Evolutionary conservation across 148 eudicot species (phyloP), one percentile per base, ranked within the genome.

Genomic region (Chenopodium quinoa): DNA sequence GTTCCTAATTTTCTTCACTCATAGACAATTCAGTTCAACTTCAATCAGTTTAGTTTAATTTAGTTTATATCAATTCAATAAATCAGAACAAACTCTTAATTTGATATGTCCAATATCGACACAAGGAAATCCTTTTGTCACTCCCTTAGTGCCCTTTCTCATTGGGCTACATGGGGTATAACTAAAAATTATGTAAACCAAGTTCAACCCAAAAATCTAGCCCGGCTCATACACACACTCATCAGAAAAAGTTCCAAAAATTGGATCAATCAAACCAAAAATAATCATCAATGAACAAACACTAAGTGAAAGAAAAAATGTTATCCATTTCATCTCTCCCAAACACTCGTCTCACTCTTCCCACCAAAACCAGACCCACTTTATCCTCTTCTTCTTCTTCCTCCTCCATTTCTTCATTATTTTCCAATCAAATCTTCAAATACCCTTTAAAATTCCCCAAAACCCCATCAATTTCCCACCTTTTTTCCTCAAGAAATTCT

Each of bases 321-420:
- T 78, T 85, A 85, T 85, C 87, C 89, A 78, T 71, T 80, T 78
- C 64, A 37, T 79, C 86, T 23, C 63, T 72, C 79, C 82, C 73
- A 73, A 84, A 77, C 71, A 20, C 83, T 79, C 62, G 62, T 56
- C 17, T 56, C 62, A 12, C 22, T 56, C 22, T 56, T 22, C 54
- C 9, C 80, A 37, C 29, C 44, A 25, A 73, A 40, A 50, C 62
- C 62, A 83, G 32, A 74, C 13, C 29, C 72, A 73, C 73, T 31
- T 62, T 17, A 46, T 23, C 23, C 75, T n/a, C 7, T 7, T 9
- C 82, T 81, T 77, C 75, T 52, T 72, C 82, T 81, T 77, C 75
- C 31, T 72, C 87, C 1, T 22, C 27, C 7, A 74, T 79, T 75
- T 76, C 83, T 9, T 17, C 73, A 71, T 65, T 82, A 54, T n/a